Conservation (phyloP, 345 rosid genomes). For the Salix koriyanagi region DNA sequence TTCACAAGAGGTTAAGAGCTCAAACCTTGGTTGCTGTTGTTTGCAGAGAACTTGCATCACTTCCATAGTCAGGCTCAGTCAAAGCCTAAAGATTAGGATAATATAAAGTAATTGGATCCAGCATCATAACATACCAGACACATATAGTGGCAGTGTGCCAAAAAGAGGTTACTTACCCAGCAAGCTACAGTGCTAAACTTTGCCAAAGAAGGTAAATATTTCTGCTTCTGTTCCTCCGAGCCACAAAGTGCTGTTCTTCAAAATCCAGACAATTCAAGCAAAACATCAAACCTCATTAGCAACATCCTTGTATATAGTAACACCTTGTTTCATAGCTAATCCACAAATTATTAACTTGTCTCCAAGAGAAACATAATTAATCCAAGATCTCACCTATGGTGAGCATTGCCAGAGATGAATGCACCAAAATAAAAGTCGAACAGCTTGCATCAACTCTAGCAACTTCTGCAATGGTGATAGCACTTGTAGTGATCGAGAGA, state of each 20-base stretch:
- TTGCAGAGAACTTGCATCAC: constrained; percentile 81
- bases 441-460: constrained; percentile 99
- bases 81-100: constrained; percentile 51
- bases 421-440: constrained; percentile 82
- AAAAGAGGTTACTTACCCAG: constrained; percentile 59
- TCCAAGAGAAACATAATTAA: not conserved
- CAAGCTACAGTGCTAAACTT: constrained; percentile 60
- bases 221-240: constrained; percentile 81
- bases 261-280: constrained; percentile 16
- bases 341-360: not conserved
- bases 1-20: constrained; percentile 10
- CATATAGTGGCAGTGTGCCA: not conserved
- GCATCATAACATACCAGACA: not conserved
- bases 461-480: constrained; percentile 63
- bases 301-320: not conserved
- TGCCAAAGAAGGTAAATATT: constrained; percentile 83
- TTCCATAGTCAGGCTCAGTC: constrained; percentile 95
- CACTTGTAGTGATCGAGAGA: constrained; percentile 64
- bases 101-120: constrained; percentile 12
- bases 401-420: constrained; percentile 88
- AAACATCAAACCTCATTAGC: not conserved
- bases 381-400: constrained; percentile 65
- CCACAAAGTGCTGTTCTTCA: constrained; percentile 78
- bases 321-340: not conserved
- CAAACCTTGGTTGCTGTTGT: constrained; percentile 84